Evolutionary conservation across 2,329 filamentous ascomycete species (phyloP).

Genomic region (Penicillium corylophilum): DNA sequence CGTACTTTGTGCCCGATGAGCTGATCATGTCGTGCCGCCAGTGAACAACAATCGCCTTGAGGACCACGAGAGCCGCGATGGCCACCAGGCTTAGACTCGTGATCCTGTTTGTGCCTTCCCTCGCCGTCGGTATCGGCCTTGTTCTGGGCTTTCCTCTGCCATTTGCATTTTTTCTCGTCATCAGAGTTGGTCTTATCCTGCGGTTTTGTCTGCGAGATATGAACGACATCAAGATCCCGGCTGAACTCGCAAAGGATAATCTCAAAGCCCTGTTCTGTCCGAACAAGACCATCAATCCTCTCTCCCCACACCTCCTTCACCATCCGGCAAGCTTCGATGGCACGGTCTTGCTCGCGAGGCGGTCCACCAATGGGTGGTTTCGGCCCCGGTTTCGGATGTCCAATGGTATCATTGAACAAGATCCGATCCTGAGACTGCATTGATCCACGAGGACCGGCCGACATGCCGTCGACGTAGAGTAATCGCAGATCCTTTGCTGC

Average conservation of each 20-base stretch:
- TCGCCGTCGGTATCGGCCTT: no score
- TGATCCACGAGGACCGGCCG: slow-evolving; percentile 63
- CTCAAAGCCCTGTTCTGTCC: slow-evolving; percentile 71
- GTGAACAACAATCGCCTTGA: no score
- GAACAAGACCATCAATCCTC: slow-evolving; percentile 61
- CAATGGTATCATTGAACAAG: slow-evolving; percentile 47
- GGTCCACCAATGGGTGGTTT: slow-evolving; percentile 7
- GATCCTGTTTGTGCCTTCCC: no score
- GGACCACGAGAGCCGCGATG: no score
- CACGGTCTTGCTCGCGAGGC: slow-evolving; percentile 52
- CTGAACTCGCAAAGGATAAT: slow-evolving; percentile 67
- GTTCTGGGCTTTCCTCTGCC: no score
- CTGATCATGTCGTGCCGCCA: slow-evolving; percentile 1
- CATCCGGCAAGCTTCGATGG: slow-evolving; percentile 57
- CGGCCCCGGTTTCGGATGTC: no score
- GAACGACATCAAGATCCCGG: slow-evolving; percentile 37
- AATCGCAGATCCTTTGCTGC: slow-evolving; percentile 58
- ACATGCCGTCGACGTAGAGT: slow-evolving; percentile 70
- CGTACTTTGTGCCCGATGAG: slow-evolving; percentile 29
- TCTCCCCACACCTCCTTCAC: slow-evolving; percentile 50
- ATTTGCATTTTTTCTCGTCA: no score
- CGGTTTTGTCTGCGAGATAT: slow-evolving; percentile 31
- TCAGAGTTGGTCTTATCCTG: not conserved
- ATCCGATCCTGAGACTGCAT: slow-evolving; percentile 67
- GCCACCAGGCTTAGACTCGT: no score